Evolutionary conservation across 129 eudicot species (phyloP).

Genomic region (Silybum marianum): DNA sequence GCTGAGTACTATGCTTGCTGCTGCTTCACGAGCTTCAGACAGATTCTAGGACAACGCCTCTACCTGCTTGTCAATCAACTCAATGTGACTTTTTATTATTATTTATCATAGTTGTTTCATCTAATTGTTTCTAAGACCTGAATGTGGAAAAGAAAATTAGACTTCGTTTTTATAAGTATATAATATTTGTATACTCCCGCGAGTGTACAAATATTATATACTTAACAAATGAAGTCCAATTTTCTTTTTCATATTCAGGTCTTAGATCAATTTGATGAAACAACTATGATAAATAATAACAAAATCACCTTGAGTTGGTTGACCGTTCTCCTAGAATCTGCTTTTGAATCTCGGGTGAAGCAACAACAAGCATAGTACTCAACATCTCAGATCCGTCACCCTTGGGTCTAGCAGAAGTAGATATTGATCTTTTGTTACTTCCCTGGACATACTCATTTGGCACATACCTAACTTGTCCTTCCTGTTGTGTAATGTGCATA

Average conservation of each 20-base stretch:
- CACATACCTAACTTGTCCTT: constrained; percentile 39
- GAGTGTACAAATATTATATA: no score
- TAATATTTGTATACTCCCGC: no score
- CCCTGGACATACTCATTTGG: constrained; percentile 40
- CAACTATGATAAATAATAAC: background rate
- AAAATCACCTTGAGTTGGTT: constrained; percentile 51
- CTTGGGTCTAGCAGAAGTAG: constrained; percentile 37
- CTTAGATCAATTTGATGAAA: background rate
- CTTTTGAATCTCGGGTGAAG: constrained; percentile 76
- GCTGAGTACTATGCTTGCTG: constrained; percentile 73
- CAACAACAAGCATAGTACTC: constrained; percentile 74
- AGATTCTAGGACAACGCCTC: constrained; percentile 75
- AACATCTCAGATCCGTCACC: constrained; percentile 62
- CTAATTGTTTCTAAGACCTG: no score
- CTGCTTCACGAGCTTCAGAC: constrained; percentile 68
- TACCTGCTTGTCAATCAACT: constrained; percentile 72
- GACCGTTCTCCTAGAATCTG: constrained; percentile 82
- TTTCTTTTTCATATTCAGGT: no score
- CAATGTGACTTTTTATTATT: constrained; percentile 42
- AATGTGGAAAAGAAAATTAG: no score
- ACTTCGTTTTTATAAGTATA: no score
- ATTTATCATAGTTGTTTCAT: background rate
- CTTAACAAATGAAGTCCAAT: no score
- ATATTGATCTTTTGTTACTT: constrained; percentile 36
- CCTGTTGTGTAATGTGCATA: constrained; percentile 32